Evolutionary conservation across 192 early-diverging fungal species (phyloP), one percentile per base, ranked within the genome.

Genomic region (Backusella liffmaniae): DNA sequence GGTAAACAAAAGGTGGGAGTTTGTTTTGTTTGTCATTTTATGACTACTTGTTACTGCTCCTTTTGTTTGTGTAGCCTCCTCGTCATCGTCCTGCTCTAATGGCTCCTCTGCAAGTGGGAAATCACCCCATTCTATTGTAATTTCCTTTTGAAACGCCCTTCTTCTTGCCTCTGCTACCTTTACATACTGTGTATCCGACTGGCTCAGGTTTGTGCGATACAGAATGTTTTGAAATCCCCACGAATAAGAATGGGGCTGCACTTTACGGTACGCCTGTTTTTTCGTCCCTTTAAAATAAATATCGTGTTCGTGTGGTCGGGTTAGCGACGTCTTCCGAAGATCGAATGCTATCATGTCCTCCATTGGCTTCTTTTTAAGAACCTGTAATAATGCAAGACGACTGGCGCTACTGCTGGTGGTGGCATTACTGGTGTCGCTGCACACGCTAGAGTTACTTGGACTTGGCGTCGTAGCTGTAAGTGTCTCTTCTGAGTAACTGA

Each of bases 221-320:
- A 83, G 41, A 6, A 73, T 41, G 53, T 83, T 83, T 67, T 83
- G 81, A 62, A 83, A 83, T 15, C 81, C 81, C 81, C 81, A 83
- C 30, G 77, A 73, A 66, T 83, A 83, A 6, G 81, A 83, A 59
- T 83, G 81, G 16, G 77, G 67, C 26, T 83, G 81, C 1, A 76
- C 41, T 34, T 83, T 83, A 2, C 70, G 70, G 36, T 77, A 83
- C 18, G 41, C 51, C 3, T 77, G 51, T 10, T 65, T 44, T 62
- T 79, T 83, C 1, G 81, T 79, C 1, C 66, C 56, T 3, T 39
- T 53, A 6, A 74, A 35, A 59, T 72, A 83, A 21, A 83, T 67
- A 26, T 83, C 81, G 39, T 74, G 74, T 42, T 73, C 29, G 23
- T 77, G 75, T 10, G 81, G 75, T n/a, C 74, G 69, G 0, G 69